Conservation (phyloP, 2,329 filamentous ascomycete species). For the Huntiella savannae region DNA sequence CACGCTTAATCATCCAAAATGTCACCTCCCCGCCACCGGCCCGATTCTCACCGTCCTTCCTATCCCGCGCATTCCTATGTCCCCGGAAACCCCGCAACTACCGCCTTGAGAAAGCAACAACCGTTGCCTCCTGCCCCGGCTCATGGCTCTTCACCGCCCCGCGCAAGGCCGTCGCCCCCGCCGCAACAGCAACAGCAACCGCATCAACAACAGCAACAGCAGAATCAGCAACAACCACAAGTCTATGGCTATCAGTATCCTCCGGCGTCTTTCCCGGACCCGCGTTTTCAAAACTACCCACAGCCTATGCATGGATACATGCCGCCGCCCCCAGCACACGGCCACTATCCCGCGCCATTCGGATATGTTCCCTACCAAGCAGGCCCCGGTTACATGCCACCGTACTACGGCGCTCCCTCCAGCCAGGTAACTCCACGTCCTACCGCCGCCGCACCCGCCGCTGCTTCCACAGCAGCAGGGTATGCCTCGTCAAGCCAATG, state of each 20-base stretch:
- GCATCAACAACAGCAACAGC: conserved; percentile 12
- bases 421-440: conserved; percentile 5
- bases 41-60: neutral
- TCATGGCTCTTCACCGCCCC: conserved; percentile 9
- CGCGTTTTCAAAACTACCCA: too few relatives aligned
- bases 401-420: neutral
- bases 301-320: conserved; percentile 1
- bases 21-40: too few relatives aligned
- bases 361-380: conserved; percentile 6
- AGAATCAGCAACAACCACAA: conserved; percentile 5
- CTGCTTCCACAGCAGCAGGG: neutral
- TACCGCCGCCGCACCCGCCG: neutral
- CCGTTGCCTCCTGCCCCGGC: conserved; percentile 8
- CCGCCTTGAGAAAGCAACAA: conserved; percentile 8
- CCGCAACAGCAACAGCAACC: neutral
- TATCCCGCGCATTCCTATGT: neutral
- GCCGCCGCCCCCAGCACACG: conserved; percentile 10
- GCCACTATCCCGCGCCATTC: conserved; percentile 12
- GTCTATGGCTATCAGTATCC: too few relatives aligned
- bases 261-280: too few relatives aligned
- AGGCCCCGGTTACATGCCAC: conserved; percentile 10
- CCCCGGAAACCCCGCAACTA: neutral
- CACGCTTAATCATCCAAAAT: too few relatives aligned
- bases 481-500: too few relatives aligned
- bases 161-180: conserved; percentile 1